Base-by-base conservation (phyloP, 164 flowering plant species). In the Magnolia changhungtana region DNA sequence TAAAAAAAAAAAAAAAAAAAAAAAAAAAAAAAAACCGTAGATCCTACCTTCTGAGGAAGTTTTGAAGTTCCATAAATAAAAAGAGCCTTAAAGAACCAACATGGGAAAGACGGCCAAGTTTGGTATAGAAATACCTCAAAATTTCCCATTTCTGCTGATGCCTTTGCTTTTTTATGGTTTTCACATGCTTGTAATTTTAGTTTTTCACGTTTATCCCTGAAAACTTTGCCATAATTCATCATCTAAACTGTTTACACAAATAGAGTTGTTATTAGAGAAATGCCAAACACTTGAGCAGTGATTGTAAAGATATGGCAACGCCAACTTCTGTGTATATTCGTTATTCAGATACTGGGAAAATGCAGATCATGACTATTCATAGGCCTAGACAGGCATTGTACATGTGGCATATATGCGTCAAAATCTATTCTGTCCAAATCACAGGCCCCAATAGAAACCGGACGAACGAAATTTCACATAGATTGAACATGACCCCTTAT, bases 181-280 rank as follows among this genome's bases (percentile, higher is more conserved):
- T 94, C 97, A 96, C 98, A 92, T 75, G 91, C 94, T 72, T 88
- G 86, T 80, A 94, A 91, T 81, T 87, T 92, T 77, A 91, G 83
- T 80, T 94, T 94, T 79, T 92, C 98, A 18, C 91, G 89, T 82
- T 89, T 90, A 77, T 82, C 92, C 86, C 97, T 94, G 82, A 68
- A 78, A 45, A 73, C 14, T 14, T 72, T 71, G 13, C 13, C 75
- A 73, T 18, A 59, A 73, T 8, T 45, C 71, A 3, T 45, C 31
- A 50, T 70, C 63, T 76, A 13, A 77, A 45, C 58, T 63, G 11
- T 3, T 29, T 11, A 37, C 6, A 5, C 45, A 37, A 37, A 37
- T 37, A 37, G 6, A 37, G 4, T 37, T 37, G 45, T 37, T 16
- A 16, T 55, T 16, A 55, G 16, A 55, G 18, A 3, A 55, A 52